Evolutionary conservation across 805 yeast genomes (phyloP).

Genomic region (Saturnispora besseyi): DNA sequence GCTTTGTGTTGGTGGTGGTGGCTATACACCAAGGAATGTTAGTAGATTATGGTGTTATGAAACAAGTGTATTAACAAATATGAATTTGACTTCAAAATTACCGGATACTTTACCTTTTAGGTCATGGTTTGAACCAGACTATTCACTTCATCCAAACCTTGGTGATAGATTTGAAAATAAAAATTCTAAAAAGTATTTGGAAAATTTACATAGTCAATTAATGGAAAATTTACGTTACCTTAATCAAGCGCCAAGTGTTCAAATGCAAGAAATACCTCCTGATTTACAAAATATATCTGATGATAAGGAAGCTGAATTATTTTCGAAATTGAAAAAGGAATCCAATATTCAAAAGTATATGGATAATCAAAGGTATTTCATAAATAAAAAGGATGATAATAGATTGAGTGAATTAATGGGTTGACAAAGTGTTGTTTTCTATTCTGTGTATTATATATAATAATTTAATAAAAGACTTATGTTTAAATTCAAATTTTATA

Average conservation of each 20-base stretch:
- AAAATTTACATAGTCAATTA: constrained; percentile 63
- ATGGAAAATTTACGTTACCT: constrained; percentile 73
- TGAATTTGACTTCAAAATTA: constrained; percentile 61
- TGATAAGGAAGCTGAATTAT: constrained; percentile 35
- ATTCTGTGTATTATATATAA: constrained; percentile 1
- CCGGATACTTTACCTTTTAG: constrained; percentile 71
- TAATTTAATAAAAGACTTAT: background rate
- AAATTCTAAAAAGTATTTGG: constrained; percentile 74
- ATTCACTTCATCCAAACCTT: constrained; percentile 75
- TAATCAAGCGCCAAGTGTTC: constrained; percentile 91
- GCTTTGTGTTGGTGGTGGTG: constrained; percentile 94
- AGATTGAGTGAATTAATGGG: constrained; percentile 27
- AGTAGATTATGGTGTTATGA: constrained; percentile 94
- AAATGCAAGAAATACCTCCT: constrained; percentile 87
- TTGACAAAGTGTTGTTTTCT: background rate
- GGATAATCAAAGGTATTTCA: constrained; percentile 31
- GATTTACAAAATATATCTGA: constrained; percentile 34
- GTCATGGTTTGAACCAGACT: constrained; percentile 85
- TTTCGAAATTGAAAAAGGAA: constrained; percentile 29
- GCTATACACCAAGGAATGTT: constrained; percentile 93
- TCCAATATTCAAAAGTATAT: constrained; percentile 26
- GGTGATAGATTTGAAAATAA: constrained; percentile 78
- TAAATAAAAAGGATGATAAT: constrained; percentile 32
- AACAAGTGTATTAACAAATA: constrained; percentile 80
- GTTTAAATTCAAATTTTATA: background rate